Conservation (phyloP, 352 stramenopile species). For the Pythium plurisporium region DNA sequence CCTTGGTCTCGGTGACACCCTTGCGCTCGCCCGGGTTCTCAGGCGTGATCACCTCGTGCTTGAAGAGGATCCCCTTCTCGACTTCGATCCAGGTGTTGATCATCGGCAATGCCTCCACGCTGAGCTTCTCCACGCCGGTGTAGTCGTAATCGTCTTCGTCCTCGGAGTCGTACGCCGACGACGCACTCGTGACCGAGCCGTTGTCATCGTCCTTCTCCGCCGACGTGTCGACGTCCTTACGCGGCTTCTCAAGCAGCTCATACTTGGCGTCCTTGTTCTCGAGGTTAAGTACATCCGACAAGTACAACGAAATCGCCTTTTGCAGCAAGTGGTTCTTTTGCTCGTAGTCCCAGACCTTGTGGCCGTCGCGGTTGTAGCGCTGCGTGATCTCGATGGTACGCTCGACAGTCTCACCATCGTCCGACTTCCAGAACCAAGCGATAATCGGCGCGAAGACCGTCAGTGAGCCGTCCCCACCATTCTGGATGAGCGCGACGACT, state of each 20-base stretch:
- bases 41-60: conserved; percentile 33
- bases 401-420: conserved; percentile 11
- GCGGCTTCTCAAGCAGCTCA: conserved; percentile 30
- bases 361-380: conserved; percentile 27
- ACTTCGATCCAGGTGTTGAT: conserved; percentile 46
- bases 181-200: conserved; percentile 23
- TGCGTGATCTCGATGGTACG: conserved; percentile 30
- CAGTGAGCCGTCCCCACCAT: conserved; percentile 7
- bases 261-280: conserved; percentile 29
- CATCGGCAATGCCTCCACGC: conserved; percentile 30
- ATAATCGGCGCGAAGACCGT: conserved; percentile 11
- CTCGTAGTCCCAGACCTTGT: conserved; percentile 30
- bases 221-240: neutral
- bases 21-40: conserved; percentile 12
- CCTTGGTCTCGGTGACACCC: conserved; percentile 15
- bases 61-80: conserved; percentile 38
- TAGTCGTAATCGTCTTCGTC: conserved; percentile 27
- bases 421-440: conserved; percentile 1
- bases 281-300: conserved; percentile 25
- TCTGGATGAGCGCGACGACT: conserved; percentile 12
- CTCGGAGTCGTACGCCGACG: conserved; percentile 19
- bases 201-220: conserved; percentile 13
- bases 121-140: conserved; percentile 31
- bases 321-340: conserved; percentile 36
- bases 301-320: conserved; percentile 32